Evolutionary conservation across 495 filamentous ascomycete species (phyloP), one percentile per base, ranked within the genome.

Genomic region (Aspergillus cristatus): DNA sequence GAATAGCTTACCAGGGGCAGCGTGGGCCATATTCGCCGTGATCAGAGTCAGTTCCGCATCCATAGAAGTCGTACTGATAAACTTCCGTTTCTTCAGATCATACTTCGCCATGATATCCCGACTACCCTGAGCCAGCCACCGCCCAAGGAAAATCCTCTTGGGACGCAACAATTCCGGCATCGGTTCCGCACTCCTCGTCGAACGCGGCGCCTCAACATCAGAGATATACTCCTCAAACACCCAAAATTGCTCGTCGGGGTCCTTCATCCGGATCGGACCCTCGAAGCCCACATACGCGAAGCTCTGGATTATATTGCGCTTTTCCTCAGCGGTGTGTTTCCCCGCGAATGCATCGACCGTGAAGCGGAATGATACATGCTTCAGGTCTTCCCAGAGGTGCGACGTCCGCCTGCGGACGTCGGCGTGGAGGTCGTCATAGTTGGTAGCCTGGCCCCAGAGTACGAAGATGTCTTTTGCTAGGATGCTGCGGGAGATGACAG

Each of bases 61-160:
- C 89, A 99, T 96, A 10, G 82, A 86, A 0, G 91, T 99, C 0
- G 89, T 97, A 50, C 82, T 84, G 50, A 99, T 96, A 53, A 97
- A 97, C 29, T 68, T 65, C 6, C 91, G 73, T 58, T 91, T 94
- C 63, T 99, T 99, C 10, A 99, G 67, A 51, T 89, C 86, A 47
- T 91, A 88, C 41, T 74, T 82, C 16, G 72, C 63, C 14, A 89
- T 68, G n/a, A 78, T 54, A 17, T 81, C 71, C 28, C 89, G 67
- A 14, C 68, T 67, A 22, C 82, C 79, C 10, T 57, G 51, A 1
- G 65, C 79, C 10, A 96, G 52, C 34, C 72, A 75, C 2, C 88
- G 74, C 7, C 83, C 84, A 7, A 96, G 69, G 47, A 80, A 83
- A 17, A 90, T 67, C 18, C 55, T 57, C 31, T 73, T 66, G 3